Conservation (phyloP, 2,329 filamentous ascomycete genomes). For the Lecanicillium sp. region DNA sequence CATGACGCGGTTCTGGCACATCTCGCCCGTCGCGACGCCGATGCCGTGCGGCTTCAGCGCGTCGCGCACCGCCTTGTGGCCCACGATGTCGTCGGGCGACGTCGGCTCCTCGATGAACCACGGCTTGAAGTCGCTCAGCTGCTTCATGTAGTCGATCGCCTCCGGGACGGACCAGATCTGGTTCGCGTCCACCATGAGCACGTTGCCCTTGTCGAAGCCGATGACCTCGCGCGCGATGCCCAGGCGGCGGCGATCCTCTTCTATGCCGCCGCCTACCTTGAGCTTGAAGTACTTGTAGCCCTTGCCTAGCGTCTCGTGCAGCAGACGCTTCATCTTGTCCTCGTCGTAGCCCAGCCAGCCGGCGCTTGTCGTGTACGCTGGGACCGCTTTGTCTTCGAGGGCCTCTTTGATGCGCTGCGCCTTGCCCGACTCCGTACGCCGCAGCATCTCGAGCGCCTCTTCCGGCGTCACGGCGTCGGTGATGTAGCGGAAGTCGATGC, state of each 20-base stretch:
- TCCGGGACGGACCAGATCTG: conserved; percentile 89
- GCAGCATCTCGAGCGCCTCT: conserved; percentile 69
- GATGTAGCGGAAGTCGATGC: conserved; percentile 93
- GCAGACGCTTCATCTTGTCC: conserved; percentile 73
- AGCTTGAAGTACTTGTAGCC: conserved; percentile 87
- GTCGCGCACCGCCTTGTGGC: conserved; percentile 78
- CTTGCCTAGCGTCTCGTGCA: conserved; percentile 66
- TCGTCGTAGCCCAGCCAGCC: conserved; percentile 90
- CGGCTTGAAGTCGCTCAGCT: conserved; percentile 75
- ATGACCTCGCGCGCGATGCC: conserved; percentile 72
- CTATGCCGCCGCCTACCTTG: conserved; percentile 73
- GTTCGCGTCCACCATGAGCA: conserved; percentile 91
- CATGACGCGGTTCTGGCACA: conserved; percentile 91
- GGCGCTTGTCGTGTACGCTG: conserved; percentile 84
- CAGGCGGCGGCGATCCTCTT: conserved; percentile 65
- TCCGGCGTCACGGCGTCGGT: conserved; percentile 86
- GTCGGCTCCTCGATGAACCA: conserved; percentile 97
- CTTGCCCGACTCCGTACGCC: conserved; percentile 61
- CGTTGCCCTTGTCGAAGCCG: conserved; percentile 74
- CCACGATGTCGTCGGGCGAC: conserved; percentile 81
- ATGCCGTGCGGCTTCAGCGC: conserved; percentile 70
- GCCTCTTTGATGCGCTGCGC: conserved; percentile 66
- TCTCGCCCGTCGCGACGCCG: conserved; percentile 85
- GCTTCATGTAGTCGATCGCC: conserved; percentile 79
- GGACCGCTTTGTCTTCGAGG: conserved; percentile 66